Conservation (phyloP, 805 yeast genomes). For the Wickerhamiella azymoides region DNA sequence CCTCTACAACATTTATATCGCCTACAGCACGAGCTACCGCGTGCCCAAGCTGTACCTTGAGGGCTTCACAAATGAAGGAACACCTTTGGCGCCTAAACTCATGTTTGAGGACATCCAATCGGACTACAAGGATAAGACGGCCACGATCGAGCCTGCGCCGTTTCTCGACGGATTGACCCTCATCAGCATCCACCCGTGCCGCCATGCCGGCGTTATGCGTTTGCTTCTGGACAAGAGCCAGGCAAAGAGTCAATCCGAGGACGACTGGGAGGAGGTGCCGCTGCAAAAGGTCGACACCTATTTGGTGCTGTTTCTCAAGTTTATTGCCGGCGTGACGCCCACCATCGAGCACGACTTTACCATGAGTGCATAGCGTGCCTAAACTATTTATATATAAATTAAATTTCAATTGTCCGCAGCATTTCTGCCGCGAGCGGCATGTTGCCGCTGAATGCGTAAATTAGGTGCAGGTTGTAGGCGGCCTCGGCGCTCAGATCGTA, state of each 20-base stretch:
- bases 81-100: slow-evolving; percentile 70
- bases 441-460: slow-evolving; percentile 68
- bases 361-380: slow-evolving; percentile 64
- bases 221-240: slow-evolving; percentile 50
- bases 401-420: background rate
- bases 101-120: slow-evolving; percentile 92
- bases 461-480: slow-evolving; percentile 68
- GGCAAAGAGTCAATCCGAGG: slow-evolving; percentile 23
- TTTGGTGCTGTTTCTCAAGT: slow-evolving; percentile 75
- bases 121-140: slow-evolving; percentile 91
- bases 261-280: slow-evolving; percentile 47
- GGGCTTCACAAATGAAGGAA: slow-evolving; percentile 73
- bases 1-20: slow-evolving; percentile 75
- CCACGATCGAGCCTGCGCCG: slow-evolving; percentile 88
- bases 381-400: background rate
- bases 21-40: slow-evolving; percentile 87
- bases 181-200: slow-evolving; percentile 92
- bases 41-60: slow-evolving; percentile 90
- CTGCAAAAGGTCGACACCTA: slow-evolving; percentile 76
- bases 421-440: slow-evolving; percentile 36
- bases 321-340: slow-evolving; percentile 93
- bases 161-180: slow-evolving; percentile 57
- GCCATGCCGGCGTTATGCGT: slow-evolving; percentile 89
- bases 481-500: slow-evolving; percentile 61
- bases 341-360: slow-evolving; percentile 96